Evolutionary conservation across 805 yeast genomes (phyloP).

Genomic region (Yarrowia sp.): DNA sequence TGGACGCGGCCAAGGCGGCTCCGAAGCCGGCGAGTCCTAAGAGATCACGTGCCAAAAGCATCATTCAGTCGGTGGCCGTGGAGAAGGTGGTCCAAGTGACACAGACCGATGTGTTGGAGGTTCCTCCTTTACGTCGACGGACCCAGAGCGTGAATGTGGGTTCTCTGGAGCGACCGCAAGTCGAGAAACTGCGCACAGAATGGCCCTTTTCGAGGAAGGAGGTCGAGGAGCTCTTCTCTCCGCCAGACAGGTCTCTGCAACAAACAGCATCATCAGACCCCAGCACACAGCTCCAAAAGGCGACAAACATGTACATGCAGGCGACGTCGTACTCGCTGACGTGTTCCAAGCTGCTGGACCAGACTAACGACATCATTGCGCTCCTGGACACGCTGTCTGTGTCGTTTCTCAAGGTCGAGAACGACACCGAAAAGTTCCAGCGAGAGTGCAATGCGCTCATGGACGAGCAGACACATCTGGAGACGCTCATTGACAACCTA

Average conservation of each 20-base stretch:
- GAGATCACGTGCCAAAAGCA: conserved; percentile 24
- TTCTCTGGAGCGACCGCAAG: background rate
- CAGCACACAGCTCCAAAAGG: background rate
- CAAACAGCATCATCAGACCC: background rate
- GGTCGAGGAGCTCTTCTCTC: background rate
- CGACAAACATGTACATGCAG: conserved; percentile 12
- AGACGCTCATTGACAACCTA: conserved; percentile 47
- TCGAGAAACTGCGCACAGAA: conserved; percentile 7
- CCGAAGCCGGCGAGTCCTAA: background rate
- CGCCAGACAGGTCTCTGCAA: background rate
- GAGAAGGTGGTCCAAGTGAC: background rate
- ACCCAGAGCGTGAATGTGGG: background rate
- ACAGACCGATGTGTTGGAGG: conserved; percentile 2
- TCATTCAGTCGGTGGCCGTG: conserved; percentile 22
- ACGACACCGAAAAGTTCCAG: conserved; percentile 65
- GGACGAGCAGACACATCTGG: conserved; percentile 46
- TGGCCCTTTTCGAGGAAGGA: conserved; percentile 17
- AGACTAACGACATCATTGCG: conserved; percentile 12
- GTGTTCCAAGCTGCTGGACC: conserved; percentile 20
- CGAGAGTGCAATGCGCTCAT: conserved; percentile 52
- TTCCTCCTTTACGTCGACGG: conserved; percentile 2
- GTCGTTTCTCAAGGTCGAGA: conserved; percentile 57
- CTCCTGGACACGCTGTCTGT: conserved; percentile 47
- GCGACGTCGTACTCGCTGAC: conserved; percentile 22
- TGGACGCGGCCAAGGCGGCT: conserved; percentile 28